These are phyloP conservation scores for Dothiorella sarmentorum DNA, from an alignment of 2,329 filamentous ascomycete species.

Conservation along the genomic window DNA sequence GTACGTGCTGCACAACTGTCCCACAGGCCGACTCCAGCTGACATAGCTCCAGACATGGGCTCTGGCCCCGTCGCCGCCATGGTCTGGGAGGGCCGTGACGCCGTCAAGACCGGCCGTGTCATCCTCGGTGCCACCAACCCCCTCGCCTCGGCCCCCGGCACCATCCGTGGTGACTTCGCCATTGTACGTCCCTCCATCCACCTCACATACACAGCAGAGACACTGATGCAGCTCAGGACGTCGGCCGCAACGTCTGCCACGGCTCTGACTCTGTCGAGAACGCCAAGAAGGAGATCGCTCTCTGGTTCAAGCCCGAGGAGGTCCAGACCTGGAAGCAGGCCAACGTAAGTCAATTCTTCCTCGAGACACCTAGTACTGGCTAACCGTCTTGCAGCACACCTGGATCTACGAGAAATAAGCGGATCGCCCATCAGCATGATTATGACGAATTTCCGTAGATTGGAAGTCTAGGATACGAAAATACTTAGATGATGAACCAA, in stretches of 20 bases:
- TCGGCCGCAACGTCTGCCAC: constrained; percentile 99
- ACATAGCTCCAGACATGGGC: constrained; percentile 71
- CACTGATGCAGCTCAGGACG: constrained; percentile 47
- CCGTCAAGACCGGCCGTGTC: constrained; percentile 95
- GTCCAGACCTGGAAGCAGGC: constrained; percentile 66
- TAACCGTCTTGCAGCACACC: not conserved
- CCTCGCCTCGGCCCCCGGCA: constrained; percentile 86
- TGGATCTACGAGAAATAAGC: constrained; percentile 16
- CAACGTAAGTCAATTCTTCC: not conserved
- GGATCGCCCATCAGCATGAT: not conserved
- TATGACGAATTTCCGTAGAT: constrained; percentile 4
- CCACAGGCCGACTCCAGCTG: not conserved
- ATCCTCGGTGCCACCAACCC: constrained; percentile 99
- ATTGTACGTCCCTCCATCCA: not conserved
- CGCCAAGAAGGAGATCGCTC: constrained; percentile 98
- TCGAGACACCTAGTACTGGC: not conserved
- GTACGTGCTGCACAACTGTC: constrained; percentile 48
- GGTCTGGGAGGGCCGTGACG: constrained; percentile 99
- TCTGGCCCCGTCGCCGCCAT: constrained; percentile 97
- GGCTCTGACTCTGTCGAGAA: constrained; percentile 98
- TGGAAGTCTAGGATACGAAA: constrained; percentile 2
- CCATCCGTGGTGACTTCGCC: constrained; percentile 93
- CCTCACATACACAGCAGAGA: not conserved
- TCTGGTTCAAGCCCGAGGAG: constrained; percentile 95
- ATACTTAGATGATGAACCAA: constrained; percentile 4